A percentile compares a stretch with the other conserved stretches of the same genome.
Conservation (phyloP, 2,329 filamentous ascomycete species). For the Arthroderma uncinatum region DNA sequence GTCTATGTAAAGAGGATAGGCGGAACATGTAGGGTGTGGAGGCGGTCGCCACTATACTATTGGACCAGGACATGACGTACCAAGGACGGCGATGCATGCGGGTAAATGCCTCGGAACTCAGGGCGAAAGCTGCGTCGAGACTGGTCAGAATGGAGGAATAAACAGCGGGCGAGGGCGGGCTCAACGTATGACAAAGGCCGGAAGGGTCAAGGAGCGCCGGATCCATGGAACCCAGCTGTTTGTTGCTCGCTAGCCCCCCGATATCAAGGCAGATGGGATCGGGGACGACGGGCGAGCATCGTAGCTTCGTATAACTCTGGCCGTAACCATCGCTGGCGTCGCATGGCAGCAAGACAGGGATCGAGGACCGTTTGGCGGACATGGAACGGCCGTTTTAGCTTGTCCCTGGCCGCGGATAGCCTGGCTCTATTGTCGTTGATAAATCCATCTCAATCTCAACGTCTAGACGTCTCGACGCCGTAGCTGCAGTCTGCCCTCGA, state of each 20-base stretch:
- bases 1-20: too few species aligned
- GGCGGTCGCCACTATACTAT: conserved; percentile 17
- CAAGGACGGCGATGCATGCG: not conserved
- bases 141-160: too few species aligned
- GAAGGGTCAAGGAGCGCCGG: not conserved
- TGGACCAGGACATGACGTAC: conserved; percentile 9
- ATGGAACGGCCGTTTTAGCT: conserved; percentile 4
- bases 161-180: too few species aligned
- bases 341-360: conserved; percentile 3
- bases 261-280: not conserved
- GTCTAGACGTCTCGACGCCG: too few species aligned
- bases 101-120: not conserved
- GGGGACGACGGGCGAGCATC: not conserved
- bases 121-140: not conserved
- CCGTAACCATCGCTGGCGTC: too few species aligned
- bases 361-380: not conserved
- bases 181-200: not conserved
- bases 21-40: conserved; percentile 11
- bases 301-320: not conserved
- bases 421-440: too few species aligned
- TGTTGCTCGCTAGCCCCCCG: not conserved
- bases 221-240: conserved; percentile 1
- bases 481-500: not conserved
- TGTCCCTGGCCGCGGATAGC: conserved; percentile 1
- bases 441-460: not conserved